Evolutionary conservation across 2,329 filamentous ascomycete genomes (phyloP), one percentile per base, ranked within the genome.

Genomic region (Aspergillus ruber): DNA sequence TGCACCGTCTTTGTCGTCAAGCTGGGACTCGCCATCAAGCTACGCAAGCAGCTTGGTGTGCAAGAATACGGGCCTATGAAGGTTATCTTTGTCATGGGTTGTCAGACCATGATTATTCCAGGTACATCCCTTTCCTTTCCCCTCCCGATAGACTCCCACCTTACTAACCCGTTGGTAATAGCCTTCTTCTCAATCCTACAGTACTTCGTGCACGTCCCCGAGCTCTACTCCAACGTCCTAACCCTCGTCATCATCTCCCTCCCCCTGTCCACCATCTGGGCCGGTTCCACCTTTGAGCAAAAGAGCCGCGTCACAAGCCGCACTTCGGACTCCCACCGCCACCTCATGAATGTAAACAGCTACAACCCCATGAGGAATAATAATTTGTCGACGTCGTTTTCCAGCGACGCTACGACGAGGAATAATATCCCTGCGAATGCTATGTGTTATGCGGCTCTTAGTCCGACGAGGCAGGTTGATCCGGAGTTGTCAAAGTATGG

Each of bases 251-350:
- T 77, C 48, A 74, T 85, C 50, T 81, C 81, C 52, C 75, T 86
- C 13, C 84, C 84, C 1, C 72, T 86, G 9, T 84, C 82, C 12
- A 79, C 81, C 15, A 75, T 86, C 54, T 86, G 84, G 84, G 83
- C 83, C 12, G 66, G 72, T 4, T 65, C 69, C 17, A 63, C 63
- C 15, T 57, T 69, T 18, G 61, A 63, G 12, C 50, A 57, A 25
- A 32, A 45, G 9, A 53, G 43, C 12, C 42, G 42, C n/a, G 40
- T 44, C 2, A 39, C 44, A 27, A 51, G 35, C 43, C 50, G n/a
- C 15, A 44, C 36, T 15, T 43, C 32, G n/a, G 50, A 46, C 10
- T 50, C 52, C 9, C 56, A 56, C 32, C 64, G 62, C 25, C 47
- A 49, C 25, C 51, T 29, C n/a, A 17, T 49, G 7, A 45, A 43